Percentiles rank a stretch among this genome's conserved stretches.
Conservation (phyloP, 2,329 filamentous ascomycete genomes). For the Huntiella bhutanensis region DNA sequence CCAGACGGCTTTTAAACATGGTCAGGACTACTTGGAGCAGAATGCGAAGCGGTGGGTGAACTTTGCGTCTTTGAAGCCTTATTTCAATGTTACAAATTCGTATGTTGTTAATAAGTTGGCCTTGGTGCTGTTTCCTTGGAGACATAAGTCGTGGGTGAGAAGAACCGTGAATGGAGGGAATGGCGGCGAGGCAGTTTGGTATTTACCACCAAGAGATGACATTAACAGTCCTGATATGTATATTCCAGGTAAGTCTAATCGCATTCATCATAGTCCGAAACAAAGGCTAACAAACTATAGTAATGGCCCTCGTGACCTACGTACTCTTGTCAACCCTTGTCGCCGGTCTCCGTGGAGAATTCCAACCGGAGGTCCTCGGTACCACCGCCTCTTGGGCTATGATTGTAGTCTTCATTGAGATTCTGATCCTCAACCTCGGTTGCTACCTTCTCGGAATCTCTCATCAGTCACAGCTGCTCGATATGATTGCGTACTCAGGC, state of each 20-base stretch:
- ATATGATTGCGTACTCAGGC: conserved; percentile 86
- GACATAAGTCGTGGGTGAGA: conserved; percentile 92
- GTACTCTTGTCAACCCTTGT: conserved; percentile 84
- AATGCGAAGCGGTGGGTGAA: conserved; percentile 77
- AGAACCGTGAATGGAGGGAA: conserved; percentile 51
- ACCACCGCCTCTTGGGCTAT: conserved; percentile 73
- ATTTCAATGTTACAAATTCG: conserved; percentile 96
- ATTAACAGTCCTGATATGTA: conserved; percentile 99
- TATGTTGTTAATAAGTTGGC: conserved; percentile 90
- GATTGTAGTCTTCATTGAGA: conserved; percentile 69
- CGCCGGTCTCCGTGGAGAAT: conserved; percentile 73
- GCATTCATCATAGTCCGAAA: neutral
- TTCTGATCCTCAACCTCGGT: conserved; percentile 74
- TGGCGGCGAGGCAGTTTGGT: conserved; percentile 54
- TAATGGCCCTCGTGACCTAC: conserved; percentile 96
- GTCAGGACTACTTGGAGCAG: conserved; percentile 86
- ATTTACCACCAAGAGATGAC: conserved; percentile 82
- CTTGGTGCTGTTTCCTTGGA: conserved; percentile 91
- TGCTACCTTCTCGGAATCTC: conserved; percentile 89
- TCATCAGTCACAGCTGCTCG: conserved; percentile 81
- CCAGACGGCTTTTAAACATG: conserved; percentile 75
- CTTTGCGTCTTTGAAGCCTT: conserved; percentile 85
- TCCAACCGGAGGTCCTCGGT: conserved; percentile 83
- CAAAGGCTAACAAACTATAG: conserved; percentile 16
- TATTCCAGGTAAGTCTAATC: conserved; percentile 44